Evolutionary conservation across 768 basidiomycete genomes (phyloP), one percentile per base, ranked within the genome.

Genomic region (Hirschioporus abietinus): DNA sequence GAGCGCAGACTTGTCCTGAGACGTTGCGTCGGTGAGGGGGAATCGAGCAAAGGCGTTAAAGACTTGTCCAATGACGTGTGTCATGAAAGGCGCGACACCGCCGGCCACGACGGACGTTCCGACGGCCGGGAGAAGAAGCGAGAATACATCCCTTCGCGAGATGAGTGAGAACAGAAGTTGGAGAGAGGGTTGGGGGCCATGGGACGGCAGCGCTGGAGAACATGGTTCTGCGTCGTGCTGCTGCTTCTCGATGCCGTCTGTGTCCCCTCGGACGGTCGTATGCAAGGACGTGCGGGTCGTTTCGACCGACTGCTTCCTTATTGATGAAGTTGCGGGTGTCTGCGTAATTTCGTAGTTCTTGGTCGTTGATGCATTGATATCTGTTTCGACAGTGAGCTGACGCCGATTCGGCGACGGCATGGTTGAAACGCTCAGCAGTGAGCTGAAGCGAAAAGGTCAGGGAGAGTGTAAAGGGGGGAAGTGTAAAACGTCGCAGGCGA

Each of bases 81-180:
- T 93, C 92, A 95, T 95, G 81, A 90, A 91, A 0, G 94, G 93
- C 0, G 89, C 90, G 65, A 93, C 82, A 35, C 87, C 85, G 42
- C 91, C 90, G 2, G 88, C 83, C 63, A 83, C 78, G 59, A 89
- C 65, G 23, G 93, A 89, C 15, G 87, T 80, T 64, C 83, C 8
- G 66, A 87, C 67, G 6, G 89, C 91, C 3, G 93, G 93, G 25
- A 86, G 62, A 68, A 93, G 79, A 70, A 90, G 80, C 27, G 81
- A 67, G 64, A 87, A 73, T 71, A 83, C 72, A 69, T 91, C 88
- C 63, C 83, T 80, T 12, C 80, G 78, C 0, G 87, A 79, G 69
- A 89, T 79, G 71, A 88, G 83, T 10, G 86, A 84, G 73, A 91
- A 93, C 65, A 94, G 84, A 7, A 89, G 81, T 58, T 81, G 78